phyloP scores from a whole-genome alignment of 352 stramenopile genomes.

The Sclerospora graminicola region DNA sequence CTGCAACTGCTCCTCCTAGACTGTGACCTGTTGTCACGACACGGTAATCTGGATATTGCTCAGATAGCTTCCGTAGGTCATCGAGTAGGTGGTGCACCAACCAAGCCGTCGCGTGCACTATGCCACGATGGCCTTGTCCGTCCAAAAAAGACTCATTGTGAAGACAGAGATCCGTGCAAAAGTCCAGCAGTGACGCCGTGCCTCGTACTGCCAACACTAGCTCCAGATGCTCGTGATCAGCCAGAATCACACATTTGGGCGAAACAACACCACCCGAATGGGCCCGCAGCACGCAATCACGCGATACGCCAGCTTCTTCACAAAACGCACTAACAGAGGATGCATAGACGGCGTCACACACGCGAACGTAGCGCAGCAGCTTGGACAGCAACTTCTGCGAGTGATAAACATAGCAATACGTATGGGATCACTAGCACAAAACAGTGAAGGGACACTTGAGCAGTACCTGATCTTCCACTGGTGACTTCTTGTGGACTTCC shows the following conservation, averaged over 20 bases:
- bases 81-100: slow-evolving; percentile 44
- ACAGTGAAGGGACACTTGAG: background rate
- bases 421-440: background rate
- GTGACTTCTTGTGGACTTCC: slow-evolving; percentile 15
- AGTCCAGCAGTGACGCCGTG: slow-evolving; percentile 69
- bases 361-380: slow-evolving; percentile 43
- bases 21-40: slow-evolving; percentile 62
- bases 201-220: slow-evolving; percentile 57
- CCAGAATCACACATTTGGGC: slow-evolving; percentile 62
- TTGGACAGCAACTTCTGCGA: slow-evolving; percentile 10
- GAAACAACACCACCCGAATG: slow-evolving; percentile 63
- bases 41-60: slow-evolving; percentile 39
- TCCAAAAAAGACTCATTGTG: slow-evolving; percentile 59
- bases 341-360: slow-evolving; percentile 67
- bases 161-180: slow-evolving; percentile 73
- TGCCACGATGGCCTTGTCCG: slow-evolving; percentile 71
- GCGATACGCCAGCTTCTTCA: slow-evolving; percentile 29
- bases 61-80: slow-evolving; percentile 32
- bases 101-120: slow-evolving; percentile 67
- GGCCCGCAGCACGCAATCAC: slow-evolving; percentile 32
- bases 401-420: slow-evolving; percentile 7
- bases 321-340: slow-evolving; percentile 42
- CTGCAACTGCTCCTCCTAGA: slow-evolving; percentile 56
- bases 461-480: slow-evolving; percentile 17
- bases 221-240: slow-evolving; percentile 40